These are phyloP conservation scores for Apocynum venetum DNA, from an alignment of 257 asterid species.

Conservation along the genomic window DNA sequence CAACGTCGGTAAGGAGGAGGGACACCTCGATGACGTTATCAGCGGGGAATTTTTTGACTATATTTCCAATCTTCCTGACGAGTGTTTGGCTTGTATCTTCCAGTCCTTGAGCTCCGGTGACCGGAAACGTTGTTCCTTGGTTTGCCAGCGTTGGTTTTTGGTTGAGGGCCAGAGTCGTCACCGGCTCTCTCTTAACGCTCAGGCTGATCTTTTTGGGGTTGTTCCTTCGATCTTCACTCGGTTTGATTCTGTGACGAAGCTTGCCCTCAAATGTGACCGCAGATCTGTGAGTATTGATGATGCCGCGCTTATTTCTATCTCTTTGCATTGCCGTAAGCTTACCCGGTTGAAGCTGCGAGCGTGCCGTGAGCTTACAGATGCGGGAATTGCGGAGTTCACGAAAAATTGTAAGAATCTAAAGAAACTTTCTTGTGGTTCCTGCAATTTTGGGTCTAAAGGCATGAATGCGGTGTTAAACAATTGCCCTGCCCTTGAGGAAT, in stretches of 20 bases:
- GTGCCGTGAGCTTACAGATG: constrained; percentile 75
- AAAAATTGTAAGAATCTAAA: constrained; percentile 52
- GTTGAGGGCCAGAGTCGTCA: constrained; percentile 91
- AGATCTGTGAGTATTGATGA: constrained; percentile 74
- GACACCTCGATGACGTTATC: constrained; percentile 19
- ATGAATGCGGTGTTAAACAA: constrained; percentile 65
- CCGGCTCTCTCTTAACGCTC: constrained; percentile 75
- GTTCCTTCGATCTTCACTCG: constrained; percentile 53
- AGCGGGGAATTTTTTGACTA: constrained; percentile 27
- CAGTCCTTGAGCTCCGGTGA: constrained; percentile 69
- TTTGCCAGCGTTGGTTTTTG: constrained; percentile 76
- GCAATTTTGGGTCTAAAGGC: constrained; percentile 76
- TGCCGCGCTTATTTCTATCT: constrained; percentile 52
- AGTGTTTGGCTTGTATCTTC: constrained; percentile 62
- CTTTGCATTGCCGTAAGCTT: constrained; percentile 54
- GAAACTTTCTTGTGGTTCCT: constrained; percentile 81
- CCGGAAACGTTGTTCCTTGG: constrained; percentile 61
- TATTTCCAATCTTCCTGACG: constrained; percentile 62
- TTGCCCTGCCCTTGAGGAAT: constrained; percentile 63
- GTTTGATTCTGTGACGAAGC: constrained; percentile 76
- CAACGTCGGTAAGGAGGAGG: constrained; percentile 2
- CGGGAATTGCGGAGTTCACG: constrained; percentile 60
- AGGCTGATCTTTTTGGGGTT: constrained; percentile 37
- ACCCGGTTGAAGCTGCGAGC: constrained; percentile 80
- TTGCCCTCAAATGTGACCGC: constrained; percentile 87